phyloP scores from a whole-genome alignment of 1,139 yeast genomes.

The Hansenula lynferdii region DNA sequence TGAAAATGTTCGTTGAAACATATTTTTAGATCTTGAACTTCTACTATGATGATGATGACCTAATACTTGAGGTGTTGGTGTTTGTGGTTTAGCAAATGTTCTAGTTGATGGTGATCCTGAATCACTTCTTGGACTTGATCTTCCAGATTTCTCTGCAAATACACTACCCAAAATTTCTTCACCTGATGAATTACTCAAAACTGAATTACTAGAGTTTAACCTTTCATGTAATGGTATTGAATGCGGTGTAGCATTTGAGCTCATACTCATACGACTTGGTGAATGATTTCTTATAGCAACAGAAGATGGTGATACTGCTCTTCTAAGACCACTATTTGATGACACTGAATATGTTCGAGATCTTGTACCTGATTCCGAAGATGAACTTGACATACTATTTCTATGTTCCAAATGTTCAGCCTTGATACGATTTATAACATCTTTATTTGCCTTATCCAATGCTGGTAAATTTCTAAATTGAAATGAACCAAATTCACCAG shows the following conservation, averaged over 20 bases:
- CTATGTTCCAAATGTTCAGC: conserved; percentile 57
- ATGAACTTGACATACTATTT: conserved; percentile 28
- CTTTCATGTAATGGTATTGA: conserved; percentile 29
- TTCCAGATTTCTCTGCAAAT: conserved; percentile 25
- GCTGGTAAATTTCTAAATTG: conserved; percentile 86
- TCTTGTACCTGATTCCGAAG: conserved; percentile 26
- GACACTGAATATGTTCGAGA: conserved; percentile 25
- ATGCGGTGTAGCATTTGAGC: conserved; percentile 10
- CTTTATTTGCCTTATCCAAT: conserved; percentile 90
- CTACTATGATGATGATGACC: conserved; percentile 6
- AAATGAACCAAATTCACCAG: conserved; percentile 89
- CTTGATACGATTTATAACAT: conserved; percentile 80
- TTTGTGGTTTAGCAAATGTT: conserved; percentile 15
- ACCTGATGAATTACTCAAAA: conserved; percentile 34
- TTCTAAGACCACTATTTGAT: conserved; percentile 21
- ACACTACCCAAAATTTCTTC: conserved; percentile 26
- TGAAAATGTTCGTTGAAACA: conserved; percentile 27
- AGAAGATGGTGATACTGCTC: conserved; percentile 30
- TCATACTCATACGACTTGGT: conserved; percentile 17
- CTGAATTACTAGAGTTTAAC: conserved; percentile 28
- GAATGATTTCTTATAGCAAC: conserved; percentile 17
- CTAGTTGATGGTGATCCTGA: conserved; percentile 22
- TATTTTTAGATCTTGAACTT: conserved; percentile 18
- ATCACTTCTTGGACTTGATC: conserved; percentile 27
- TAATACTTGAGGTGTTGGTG: conserved; percentile 11